phyloP scores from a whole-genome alignment of 2,329 filamentous ascomycete genomes.

The Diaporthe sp. region DNA sequence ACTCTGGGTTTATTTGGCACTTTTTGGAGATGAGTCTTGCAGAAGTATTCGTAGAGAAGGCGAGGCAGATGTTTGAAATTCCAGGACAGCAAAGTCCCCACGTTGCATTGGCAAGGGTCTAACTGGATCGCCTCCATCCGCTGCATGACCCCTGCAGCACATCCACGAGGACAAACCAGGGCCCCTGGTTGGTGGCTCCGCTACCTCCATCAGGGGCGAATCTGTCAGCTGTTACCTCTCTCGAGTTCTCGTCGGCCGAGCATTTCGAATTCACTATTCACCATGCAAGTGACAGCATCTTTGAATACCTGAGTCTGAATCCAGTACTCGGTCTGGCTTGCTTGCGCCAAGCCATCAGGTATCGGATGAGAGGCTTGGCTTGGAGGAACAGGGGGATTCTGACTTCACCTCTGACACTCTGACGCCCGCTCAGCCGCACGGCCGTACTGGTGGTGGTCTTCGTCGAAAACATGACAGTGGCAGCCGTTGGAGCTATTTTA shows the following conservation, averaged over 20 bases:
- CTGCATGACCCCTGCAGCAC: constrained; percentile 10
- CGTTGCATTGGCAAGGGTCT: constrained; percentile 17
- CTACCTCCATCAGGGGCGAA: background rate
- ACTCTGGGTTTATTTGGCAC: background rate
- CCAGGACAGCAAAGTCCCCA: background rate
- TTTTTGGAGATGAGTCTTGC: background rate
- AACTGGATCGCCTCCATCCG: background rate
- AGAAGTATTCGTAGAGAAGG: background rate
- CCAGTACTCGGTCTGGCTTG: background rate
- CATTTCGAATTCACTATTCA: background rate
- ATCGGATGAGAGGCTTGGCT: constrained; percentile 12
- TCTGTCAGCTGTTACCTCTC: background rate
- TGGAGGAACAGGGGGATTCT: constrained; percentile 7
- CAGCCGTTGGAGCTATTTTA: background rate
- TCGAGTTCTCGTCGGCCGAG: background rate
- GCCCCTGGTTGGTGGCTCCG: constrained; percentile 28
- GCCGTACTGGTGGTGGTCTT: background rate
- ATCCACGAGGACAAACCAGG: constrained; percentile 29
- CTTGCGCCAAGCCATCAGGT: constrained; percentile 4
- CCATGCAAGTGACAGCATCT: background rate
- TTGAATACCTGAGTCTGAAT: background rate
- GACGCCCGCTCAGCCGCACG: constrained; percentile 9
- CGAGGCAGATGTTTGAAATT: background rate
- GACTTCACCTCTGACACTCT: constrained; percentile 7
- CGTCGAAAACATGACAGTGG: constrained; percentile 18